phyloP scores from a whole-genome alignment of 1,139 yeast genomes.

The Candida anutae region DNA sequence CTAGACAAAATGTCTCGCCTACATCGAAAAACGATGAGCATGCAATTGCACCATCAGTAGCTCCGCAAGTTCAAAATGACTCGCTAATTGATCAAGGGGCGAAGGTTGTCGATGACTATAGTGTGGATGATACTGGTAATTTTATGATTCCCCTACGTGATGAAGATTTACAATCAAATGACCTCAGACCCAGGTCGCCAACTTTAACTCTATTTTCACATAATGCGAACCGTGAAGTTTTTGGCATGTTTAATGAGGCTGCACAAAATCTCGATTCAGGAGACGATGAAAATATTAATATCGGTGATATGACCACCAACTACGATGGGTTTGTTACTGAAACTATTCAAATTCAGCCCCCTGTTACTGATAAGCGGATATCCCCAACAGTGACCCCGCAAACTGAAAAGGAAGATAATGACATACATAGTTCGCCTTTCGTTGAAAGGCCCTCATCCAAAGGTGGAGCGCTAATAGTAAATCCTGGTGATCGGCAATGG shows the following conservation, averaged over 20 bases:
- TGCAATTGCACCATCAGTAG: too few species aligned
- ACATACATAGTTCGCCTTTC: slow-evolving; percentile 39
- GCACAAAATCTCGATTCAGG: slow-evolving; percentile 24
- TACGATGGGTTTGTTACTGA: slow-evolving; percentile 49
- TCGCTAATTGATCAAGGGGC: too few species aligned
- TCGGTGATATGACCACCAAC: slow-evolving; percentile 26
- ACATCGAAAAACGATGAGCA: too few species aligned
- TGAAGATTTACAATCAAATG: slow-evolving; percentile 8
- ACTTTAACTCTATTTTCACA: slow-evolving; percentile 74
- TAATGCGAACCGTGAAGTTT: slow-evolving; percentile 69
- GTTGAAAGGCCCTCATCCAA: slow-evolving; percentile 27
- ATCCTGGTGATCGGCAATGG: slow-evolving; percentile 23
- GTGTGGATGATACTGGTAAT: slow-evolving; percentile 10
- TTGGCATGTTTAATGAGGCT: slow-evolving; percentile 69
- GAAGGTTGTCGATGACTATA: too few species aligned
- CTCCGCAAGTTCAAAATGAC: too few species aligned
- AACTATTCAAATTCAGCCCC: slow-evolving; percentile 23
- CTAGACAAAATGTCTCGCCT: neutral
- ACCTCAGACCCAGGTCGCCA: slow-evolving; percentile 47
- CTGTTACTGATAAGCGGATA: slow-evolving; percentile 3
- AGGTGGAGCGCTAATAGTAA: slow-evolving; percentile 11
- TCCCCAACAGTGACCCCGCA: slow-evolving; percentile 22
- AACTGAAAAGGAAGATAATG: slow-evolving; percentile 19
- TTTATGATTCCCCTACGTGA: slow-evolving; percentile 30
- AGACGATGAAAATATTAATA: slow-evolving; percentile 22